These are phyloP conservation scores for Plasmodium knowlesi DNA, from an alignment of 169 alveolate genomes.

Conservation along the genomic window DNA sequence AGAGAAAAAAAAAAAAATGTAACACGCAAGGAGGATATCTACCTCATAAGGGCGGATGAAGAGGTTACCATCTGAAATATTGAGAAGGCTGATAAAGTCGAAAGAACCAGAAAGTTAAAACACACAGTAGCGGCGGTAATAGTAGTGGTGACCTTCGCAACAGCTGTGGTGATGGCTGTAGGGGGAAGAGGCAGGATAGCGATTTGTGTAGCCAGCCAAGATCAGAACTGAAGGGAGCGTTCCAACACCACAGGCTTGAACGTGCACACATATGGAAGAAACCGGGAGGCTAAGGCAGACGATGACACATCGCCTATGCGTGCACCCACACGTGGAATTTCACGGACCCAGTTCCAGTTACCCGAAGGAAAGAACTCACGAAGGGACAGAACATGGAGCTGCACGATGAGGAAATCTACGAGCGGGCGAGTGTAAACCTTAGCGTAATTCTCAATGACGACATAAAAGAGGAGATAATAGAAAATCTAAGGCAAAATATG, in stretches of 20 bases:
- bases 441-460: slow-evolving; percentile 45
- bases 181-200: neutral
- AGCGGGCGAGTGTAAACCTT: slow-evolving; percentile 52
- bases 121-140: neutral
- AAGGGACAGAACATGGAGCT: slow-evolving; percentile 26
- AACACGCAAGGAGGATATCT: neutral
- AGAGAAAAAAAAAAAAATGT: neutral
- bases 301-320: neutral
- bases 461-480: slow-evolving; percentile 52
- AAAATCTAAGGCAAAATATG: slow-evolving; percentile 46
- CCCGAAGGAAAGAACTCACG: neutral
- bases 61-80: neutral
- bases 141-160: neutral
- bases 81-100: neutral
- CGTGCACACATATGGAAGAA: neutral
- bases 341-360: neutral
- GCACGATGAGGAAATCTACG: slow-evolving; percentile 47
- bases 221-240: neutral
- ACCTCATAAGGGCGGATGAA: neutral
- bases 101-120: neutral
- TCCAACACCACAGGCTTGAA: neutral
- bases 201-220: neutral
- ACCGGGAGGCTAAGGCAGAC: neutral
- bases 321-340: neutral
- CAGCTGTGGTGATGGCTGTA: neutral